Evolutionary conservation across 352 stramenopile species (phyloP), one percentile per base, ranked within the genome.

Genomic region (Plasmopara halstedii): DNA sequence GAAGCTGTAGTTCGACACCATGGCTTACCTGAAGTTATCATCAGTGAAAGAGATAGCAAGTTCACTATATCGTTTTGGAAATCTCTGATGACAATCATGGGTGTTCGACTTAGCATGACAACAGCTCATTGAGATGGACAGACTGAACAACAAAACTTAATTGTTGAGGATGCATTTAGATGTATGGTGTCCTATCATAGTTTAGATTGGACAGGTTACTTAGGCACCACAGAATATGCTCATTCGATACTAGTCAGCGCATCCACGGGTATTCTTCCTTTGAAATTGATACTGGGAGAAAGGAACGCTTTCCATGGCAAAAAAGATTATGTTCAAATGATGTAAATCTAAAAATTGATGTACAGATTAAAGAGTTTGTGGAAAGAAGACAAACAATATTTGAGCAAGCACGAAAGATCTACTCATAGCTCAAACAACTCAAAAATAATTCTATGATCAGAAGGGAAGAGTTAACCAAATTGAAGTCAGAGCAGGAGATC

Each of bases 121-220:
- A 32, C 20, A 13, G 36, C 36, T 4, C 36, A 42, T 19, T 6
- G 55, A 32, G 42, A 62, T 26, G 31, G 42, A 8, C 53, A 57
- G 20, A 62, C 47, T 0, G 42, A 62, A 43, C 37, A 46, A 9
- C 46, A 53, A 4, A 53, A 57, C 20, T 31, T 53, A 3, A 34
- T 51, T 1, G 4, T 62, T 13, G 54, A 57, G 57, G 47, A 57
- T 18, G 42, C 41, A 22, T 19, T 53, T 7, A 15, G 42, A 5
- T 62, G 54, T 15, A 53, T 62, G 42, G n/a, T 54, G 5, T 62
- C 47, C 2, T 46, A 53, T 27, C 50, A 49, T 21, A 37, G 37
- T 15, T 20, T 27, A 17, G 39, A 50, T 39, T 54, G 45, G 40
- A 13, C 26, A 6, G n/a, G 40, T 2, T 6, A 46, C 22, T 17